A percentile compares a stretch with the other conserved stretches of the same genome.
phyloP scores from a whole-genome alignment of 139 green algal genomes.

The Astrephomene gubernaculifera region DNA sequence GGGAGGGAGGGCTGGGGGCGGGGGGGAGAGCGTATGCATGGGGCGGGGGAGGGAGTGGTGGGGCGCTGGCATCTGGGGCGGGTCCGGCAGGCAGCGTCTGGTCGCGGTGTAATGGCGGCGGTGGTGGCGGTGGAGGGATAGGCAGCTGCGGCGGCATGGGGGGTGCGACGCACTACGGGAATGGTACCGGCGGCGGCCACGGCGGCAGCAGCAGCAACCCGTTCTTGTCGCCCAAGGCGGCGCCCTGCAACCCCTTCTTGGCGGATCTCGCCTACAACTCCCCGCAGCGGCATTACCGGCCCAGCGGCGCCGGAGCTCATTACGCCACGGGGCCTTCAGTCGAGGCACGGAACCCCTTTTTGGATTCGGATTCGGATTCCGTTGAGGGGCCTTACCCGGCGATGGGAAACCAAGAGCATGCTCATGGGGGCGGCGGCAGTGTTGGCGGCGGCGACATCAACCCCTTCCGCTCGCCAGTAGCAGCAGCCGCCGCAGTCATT shows the following conservation, averaged over 20 bases:
- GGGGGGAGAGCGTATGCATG: too few relatives aligned
- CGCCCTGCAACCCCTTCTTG: slow-evolving; percentile 23
- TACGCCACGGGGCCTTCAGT: too few relatives aligned
- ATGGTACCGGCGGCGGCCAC: too few relatives aligned
- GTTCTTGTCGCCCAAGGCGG: slow-evolving; percentile 14
- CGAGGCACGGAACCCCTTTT: not conserved
- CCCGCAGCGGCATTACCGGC: not conserved
- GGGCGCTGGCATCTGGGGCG: not conserved
- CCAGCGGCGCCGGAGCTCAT: not conserved
- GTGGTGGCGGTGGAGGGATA: not conserved
- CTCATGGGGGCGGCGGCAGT: slow-evolving; percentile 1
- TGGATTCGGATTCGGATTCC: too few relatives aligned
- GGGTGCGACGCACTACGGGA: not conserved
- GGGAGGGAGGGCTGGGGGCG: too few relatives aligned
- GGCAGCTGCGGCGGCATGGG: not conserved
- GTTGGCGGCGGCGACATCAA: not conserved
- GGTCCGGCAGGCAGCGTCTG: not conserved
- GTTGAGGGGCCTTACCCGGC: too few relatives aligned
- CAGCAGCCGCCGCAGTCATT: not conserved
- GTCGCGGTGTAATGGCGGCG: not conserved
- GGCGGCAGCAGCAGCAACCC: slow-evolving; percentile 2
- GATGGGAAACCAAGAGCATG: too few relatives aligned
- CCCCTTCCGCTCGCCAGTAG: not conserved
- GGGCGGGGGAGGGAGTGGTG: slow-evolving; percentile 6
- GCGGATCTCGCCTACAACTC: too few relatives aligned